Percentiles rank a stretch among this genome's conserved stretches.
Evolutionary conservation across 345 rosid genomes (phyloP).

Genomic region (Raphanus sativus): DNA sequence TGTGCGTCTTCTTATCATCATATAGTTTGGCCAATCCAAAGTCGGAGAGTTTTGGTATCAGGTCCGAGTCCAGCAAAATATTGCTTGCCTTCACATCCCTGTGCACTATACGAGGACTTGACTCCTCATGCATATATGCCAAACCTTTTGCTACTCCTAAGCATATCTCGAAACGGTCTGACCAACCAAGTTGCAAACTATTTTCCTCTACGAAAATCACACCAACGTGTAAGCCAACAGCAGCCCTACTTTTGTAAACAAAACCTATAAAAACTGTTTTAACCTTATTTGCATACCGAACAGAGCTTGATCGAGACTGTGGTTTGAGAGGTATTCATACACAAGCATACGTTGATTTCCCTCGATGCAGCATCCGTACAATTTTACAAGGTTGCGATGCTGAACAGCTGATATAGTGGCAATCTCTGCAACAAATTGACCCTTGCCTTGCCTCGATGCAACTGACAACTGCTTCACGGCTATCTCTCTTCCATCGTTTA

Average conservation of each 20-base stretch:
- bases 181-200: constrained; percentile 47
- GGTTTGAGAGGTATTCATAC: constrained; percentile 68
- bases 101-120: constrained; percentile 46
- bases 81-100: constrained; percentile 61
- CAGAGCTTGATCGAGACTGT: constrained; percentile 72
- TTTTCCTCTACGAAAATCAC: constrained; percentile 22
- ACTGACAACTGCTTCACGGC: constrained; percentile 74
- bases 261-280: neutral
- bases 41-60: constrained; percentile 46
- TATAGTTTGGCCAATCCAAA: constrained; percentile 51
- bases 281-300: constrained; percentile 42
- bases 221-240: neutral
- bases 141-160: constrained; percentile 42
- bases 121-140: constrained; percentile 46
- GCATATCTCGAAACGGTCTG: constrained; percentile 41
- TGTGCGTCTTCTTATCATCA: constrained; percentile 49
- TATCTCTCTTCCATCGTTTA: constrained; percentile 58
- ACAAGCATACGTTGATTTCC: constrained; percentile 63
- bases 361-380: constrained; percentile 68
- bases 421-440: constrained; percentile 69
- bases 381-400: constrained; percentile 71
- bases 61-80: constrained; percentile 58
- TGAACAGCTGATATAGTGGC: constrained; percentile 73
- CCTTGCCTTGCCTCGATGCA: constrained; percentile 68
- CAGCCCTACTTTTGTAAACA: neutral